Conservation (phyloP, 345 rosid genomes). For the Hypericum perforatum region DNA sequence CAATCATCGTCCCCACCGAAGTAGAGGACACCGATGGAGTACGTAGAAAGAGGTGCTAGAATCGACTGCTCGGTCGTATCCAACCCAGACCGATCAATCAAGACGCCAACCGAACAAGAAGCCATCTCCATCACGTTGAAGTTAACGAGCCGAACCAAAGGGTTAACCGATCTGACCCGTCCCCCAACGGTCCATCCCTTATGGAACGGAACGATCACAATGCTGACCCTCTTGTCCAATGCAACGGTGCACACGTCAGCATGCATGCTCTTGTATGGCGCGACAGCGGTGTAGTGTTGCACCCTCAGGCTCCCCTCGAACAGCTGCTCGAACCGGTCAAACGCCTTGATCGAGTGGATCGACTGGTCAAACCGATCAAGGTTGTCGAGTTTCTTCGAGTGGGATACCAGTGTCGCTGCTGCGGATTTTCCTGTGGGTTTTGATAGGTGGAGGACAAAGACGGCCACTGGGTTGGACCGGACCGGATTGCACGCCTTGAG, state of each 20-base stretch:
- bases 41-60: neutral
- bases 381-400: neutral
- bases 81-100: constrained; percentile 12
- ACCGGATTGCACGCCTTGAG: neutral
- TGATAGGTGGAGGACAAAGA: neutral
- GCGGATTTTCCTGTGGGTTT: neutral
- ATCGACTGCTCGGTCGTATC: neutral
- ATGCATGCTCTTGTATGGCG: constrained; percentile 19
- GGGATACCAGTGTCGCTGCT: neutral
- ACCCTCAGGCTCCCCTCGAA: constrained; percentile 2
- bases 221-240: constrained; percentile 8
- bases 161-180: neutral
- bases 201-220: constrained; percentile 23
- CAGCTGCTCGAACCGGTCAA: neutral
- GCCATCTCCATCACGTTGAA: constrained; percentile 14
- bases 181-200: constrained; percentile 5
- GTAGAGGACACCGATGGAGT: constrained; percentile 12
- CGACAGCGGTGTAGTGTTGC: constrained; percentile 20
- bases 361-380: neutral
- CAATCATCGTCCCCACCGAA: constrained; percentile 23
- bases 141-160: constrained; percentile 8
- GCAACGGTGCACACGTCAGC: constrained; percentile 25
- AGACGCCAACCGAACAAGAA: constrained; percentile 26
- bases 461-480: neutral
- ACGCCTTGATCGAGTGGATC: neutral